phyloP scores from a whole-genome alignment of 495 filamentous ascomycete genomes.

The Penicillium desertorum region DNA sequence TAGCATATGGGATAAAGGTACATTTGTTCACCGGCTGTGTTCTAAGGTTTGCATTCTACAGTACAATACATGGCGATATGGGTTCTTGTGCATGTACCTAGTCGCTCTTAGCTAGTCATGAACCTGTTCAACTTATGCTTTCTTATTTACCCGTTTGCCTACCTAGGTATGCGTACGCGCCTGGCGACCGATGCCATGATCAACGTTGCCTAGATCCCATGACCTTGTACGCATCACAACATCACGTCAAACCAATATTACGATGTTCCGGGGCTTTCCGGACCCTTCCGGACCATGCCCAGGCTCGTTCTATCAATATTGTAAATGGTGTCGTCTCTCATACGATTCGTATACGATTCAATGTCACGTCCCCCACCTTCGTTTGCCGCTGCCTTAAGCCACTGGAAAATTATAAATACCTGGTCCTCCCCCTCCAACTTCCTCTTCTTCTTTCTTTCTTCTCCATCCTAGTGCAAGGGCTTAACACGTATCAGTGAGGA shows the following conservation, averaged over 20 bases:
- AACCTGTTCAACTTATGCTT: background rate
- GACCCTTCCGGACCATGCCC: too few species aligned
- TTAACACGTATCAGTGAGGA: slow-evolving; percentile 59
- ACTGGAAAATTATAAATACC: slow-evolving; percentile 23
- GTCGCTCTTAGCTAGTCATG: slow-evolving; percentile 12
- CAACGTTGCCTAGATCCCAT: too few species aligned
- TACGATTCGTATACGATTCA: too few species aligned
- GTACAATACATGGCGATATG: slow-evolving; percentile 16
- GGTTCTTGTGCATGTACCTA: slow-evolving; percentile 6
- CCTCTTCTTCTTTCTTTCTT: slow-evolving; percentile 43
- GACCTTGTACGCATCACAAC: too few species aligned
- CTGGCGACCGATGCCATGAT: too few species aligned
- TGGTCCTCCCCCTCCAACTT: background rate
- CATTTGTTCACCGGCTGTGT: slow-evolving; percentile 2
- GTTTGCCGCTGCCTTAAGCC: slow-evolving; percentile 33
- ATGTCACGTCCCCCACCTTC: background rate
- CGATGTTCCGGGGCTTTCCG: too few species aligned
- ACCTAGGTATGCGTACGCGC: too few species aligned
- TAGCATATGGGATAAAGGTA: background rate
- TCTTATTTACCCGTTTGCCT: too few species aligned
- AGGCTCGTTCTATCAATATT: too few species aligned
- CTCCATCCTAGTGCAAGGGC: slow-evolving; percentile 55
- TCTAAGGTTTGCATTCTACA: slow-evolving; percentile 23
- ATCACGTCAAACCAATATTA: too few species aligned
- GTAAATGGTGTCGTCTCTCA: too few species aligned